Evolutionary conservation across 768 basidiomycete species (phyloP).

Genomic region (Cubamyces lactineus): DNA sequence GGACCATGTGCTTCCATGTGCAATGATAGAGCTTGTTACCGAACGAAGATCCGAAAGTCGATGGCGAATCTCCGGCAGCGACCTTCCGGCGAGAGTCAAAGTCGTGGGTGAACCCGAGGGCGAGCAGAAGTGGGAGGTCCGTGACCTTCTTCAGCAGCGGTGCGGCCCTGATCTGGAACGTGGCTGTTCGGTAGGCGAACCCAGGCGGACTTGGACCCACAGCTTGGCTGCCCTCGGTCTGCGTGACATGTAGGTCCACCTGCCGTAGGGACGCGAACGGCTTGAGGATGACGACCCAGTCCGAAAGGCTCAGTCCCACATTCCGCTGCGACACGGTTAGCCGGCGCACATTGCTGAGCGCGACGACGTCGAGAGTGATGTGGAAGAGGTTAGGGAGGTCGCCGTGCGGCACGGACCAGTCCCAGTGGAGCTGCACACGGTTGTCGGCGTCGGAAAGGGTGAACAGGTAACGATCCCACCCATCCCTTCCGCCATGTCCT

Average conservation of each 20-base stretch:
- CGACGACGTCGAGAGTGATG: background rate
- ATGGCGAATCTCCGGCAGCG: background rate
- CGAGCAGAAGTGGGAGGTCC: slow-evolving; percentile 5
- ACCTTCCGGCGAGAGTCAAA: background rate
- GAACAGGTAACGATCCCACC: background rate
- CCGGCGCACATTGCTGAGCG: background rate
- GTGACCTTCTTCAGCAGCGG: slow-evolving; percentile 1
- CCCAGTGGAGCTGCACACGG: slow-evolving; percentile 5
- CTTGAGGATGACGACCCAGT: slow-evolving; percentile 4
- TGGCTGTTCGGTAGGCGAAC: background rate
- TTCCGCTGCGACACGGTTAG: background rate
- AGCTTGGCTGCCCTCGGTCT: background rate
- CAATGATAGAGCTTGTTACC: background rate
- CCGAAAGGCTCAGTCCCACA: background rate
- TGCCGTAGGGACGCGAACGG: slow-evolving; percentile 5
- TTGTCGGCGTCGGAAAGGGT: slow-evolving; percentile 4
- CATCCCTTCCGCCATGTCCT: background rate
- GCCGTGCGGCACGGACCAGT: background rate
- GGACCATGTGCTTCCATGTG: slow-evolving; percentile 1
- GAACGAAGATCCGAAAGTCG: background rate
- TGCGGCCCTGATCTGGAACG: slow-evolving; percentile 1
- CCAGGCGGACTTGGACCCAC: background rate
- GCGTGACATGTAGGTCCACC: slow-evolving; percentile 1
- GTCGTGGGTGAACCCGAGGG: background rate
- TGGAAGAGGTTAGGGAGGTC: background rate